A percentile compares a stretch with the other conserved stretches of the same genome.
These are phyloP conservation scores for Oryza australiensis DNA, from an alignment of 176 grass and related monocot genomes.

Conservation along the genomic window DNA sequence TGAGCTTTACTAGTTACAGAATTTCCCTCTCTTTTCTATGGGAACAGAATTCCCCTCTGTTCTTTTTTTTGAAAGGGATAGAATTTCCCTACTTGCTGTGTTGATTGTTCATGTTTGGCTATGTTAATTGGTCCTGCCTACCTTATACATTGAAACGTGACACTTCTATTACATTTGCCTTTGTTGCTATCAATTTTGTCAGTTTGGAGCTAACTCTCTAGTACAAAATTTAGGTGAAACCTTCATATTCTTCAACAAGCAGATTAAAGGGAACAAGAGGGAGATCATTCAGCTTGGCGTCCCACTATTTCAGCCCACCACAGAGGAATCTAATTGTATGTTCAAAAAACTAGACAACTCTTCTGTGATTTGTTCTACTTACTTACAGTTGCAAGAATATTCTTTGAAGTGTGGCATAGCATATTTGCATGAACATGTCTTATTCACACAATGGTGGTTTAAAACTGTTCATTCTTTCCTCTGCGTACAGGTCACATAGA, in stretches of 20 bases:
- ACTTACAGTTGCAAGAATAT: conserved; percentile 36
- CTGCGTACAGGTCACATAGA: conserved; percentile 83
- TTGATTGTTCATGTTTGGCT: background rate
- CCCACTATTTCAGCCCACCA: conserved; percentile 89
- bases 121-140: background rate
- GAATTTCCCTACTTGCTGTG: background rate
- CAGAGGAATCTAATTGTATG: conserved; percentile 88
- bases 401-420: conserved; percentile 35
- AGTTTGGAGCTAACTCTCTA: conserved; percentile 36
- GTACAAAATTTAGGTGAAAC: conserved; percentile 72
- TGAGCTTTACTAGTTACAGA: conserved; percentile 6
- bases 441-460: conserved; percentile 36
- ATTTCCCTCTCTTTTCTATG: background rate
- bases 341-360: conserved; percentile 20
- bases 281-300: conserved; percentile 96
- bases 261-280: conserved; percentile 97
- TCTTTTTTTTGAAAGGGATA: background rate
- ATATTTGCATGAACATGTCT: conserved; percentile 32
- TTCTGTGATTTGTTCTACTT: conserved; percentile 7
- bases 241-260: conserved; percentile 98
- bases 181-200: background rate
- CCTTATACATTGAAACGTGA: background rate
- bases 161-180: background rate
- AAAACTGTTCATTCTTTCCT: conserved; percentile 21
- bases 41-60: background rate